Evolutionary conservation across 106 monocot species (phyloP), one percentile per base, ranked within the genome.

Genomic region (Posidonia australis): DNA sequence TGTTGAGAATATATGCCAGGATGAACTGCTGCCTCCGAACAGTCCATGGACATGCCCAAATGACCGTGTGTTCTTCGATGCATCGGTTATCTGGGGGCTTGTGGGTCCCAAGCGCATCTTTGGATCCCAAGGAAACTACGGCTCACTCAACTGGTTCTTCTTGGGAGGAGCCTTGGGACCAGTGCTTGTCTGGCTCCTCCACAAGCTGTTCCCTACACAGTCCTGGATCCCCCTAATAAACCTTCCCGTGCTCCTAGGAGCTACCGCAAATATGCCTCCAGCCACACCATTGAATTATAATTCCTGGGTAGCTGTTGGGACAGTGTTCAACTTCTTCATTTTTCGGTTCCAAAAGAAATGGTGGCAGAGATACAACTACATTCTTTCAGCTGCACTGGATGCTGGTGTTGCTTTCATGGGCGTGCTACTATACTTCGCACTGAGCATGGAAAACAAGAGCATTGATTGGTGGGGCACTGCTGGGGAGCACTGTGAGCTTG

Each of bases 391-490:
- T 2, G 89, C 89, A 1, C 29, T 93, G 67, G 89, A 93, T 66
- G 89, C 89, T 4, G 86, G 89, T 2, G 68, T 93, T 23, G 89
- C 86, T 0, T 93, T 93, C 77, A 93, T 93, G 93, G 93, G 65
- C 0, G 89, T 93, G 46, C 23, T 93, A 22, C 54, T 93, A 56
- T 93, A 93, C 44, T 21, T 93, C 51, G 76, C 75, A 31, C 45
- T 93, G 66, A 85, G 68, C 12, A 28, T 81, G 67, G 81, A 89
- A 78, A 58, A 75, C 1, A 64, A 89, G 32, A 81, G 45, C 26
- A 46, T 93, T 63, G 72, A 77, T 44, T 93, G 89, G 89, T 89
- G 89, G 89, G 93, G 93, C 9, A 89, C 89, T 56, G 75, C 86
- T 16, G 65, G 86, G 75, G 93, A 93, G 71, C 89, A 85, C 0